phyloP scores from a whole-genome alignment of 345 rosid genomes.

The Jatropha curcas region DNA sequence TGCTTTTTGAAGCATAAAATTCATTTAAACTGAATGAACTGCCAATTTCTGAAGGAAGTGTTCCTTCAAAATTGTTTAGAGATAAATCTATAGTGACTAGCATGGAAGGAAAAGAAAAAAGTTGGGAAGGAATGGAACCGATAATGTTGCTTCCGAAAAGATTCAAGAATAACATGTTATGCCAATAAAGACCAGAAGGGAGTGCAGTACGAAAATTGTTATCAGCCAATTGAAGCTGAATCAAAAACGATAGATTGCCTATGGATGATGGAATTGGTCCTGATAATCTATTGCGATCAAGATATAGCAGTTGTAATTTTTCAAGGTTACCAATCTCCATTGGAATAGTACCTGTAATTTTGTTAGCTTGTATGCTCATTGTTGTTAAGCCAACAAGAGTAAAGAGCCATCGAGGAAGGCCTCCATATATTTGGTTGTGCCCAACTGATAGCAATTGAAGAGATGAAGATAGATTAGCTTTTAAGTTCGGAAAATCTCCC shows the following conservation, averaged over 20 bases:
- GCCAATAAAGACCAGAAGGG: conserved; percentile 6
- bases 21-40: background rate
- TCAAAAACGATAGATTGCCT: background rate
- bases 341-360: no score
- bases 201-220: background rate
- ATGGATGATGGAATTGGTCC: background rate
- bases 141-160: background rate
- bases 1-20: background rate
- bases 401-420: no score
- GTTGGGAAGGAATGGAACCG: background rate
- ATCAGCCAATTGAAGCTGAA: background rate
- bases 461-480: no score
- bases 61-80: background rate
- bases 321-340: background rate
- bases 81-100: background rate
- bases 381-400: no score
- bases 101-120: background rate
- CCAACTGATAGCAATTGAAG: no score
- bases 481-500: no score
- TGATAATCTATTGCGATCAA: background rate
- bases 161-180: background rate
- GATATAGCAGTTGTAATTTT: background rate
- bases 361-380: background rate
- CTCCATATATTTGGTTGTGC: no score
- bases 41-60: conserved; percentile 5